Base-by-base conservation (phyloP, 805 yeast genomes). In the Tetrapisispora namnaoensis region DNA sequence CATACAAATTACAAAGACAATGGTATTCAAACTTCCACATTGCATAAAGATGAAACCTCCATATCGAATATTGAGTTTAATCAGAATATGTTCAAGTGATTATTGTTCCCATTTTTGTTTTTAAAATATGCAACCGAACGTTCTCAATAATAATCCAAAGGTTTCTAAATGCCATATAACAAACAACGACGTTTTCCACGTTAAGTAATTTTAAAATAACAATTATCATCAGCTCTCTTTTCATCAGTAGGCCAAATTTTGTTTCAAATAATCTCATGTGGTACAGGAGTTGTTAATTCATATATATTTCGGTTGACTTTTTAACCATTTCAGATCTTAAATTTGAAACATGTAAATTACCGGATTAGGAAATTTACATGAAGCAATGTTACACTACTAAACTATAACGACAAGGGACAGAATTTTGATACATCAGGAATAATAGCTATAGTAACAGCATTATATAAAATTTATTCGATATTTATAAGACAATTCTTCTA, bases 301-400 rank as follows among this genome's bases (percentile, higher is more conserved):
- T 24, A 24, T 24, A 6, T 24, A 24, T 24, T 6, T 6, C 28
- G 8, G 8, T 24, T 6, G 28, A 8, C 8, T 24, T 24, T 24
- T 24, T 8, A 24, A 36, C 44, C 27, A 36, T 42, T 7, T 22
- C 44, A 42, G n/a, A 42, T 18, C 37, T 42, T 24, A 30, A 18
- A 28, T 30, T 35, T 42, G 44, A 42, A 42, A 42, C 46, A 36
- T 44, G 46, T 44, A 44, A 42, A 35, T 44, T 44, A 27, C 46
- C 42, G 22, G 17, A 44, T 27, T 17, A 2, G 46, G 46, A 17
- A 37, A 36, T 37, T 44, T 44, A 44, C 46, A 44, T 44, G 14
- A 20, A 17, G 9, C 43, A 40, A 2, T 40, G 22, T 27, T 18
- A 13, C 20, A 27, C 20, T 13, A 9, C 27, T 27, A 17, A 21